Evolutionary conservation across 345 rosid genomes (phyloP).

Genomic region (Aquilaria yunnanensis): DNA sequence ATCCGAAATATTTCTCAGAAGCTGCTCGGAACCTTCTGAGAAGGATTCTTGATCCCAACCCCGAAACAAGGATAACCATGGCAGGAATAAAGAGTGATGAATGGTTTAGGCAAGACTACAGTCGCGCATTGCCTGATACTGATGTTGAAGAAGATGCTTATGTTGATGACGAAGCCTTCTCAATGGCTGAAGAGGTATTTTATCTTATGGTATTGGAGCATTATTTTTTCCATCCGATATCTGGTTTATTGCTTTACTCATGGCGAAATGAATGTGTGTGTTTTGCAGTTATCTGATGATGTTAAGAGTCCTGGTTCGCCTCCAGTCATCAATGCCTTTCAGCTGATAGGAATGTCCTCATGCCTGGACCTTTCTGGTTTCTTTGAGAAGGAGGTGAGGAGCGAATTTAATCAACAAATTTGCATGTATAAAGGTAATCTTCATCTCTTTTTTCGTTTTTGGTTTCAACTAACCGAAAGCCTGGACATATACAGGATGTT

Average conservation of each 20-base stretch:
- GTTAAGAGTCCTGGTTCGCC: constrained; percentile 48
- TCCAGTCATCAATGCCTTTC: constrained; percentile 65
- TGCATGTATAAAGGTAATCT: not conserved
- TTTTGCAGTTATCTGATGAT: constrained; percentile 39
- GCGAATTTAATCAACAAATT: not conserved
- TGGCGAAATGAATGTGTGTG: constrained; percentile 6
- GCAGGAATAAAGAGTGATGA: constrained; percentile 57
- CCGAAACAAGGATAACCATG: constrained; percentile 48
- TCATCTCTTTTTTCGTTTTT: not conserved
- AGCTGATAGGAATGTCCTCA: constrained; percentile 89
- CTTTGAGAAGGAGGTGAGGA: constrained; percentile 73
- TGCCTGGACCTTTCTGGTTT: constrained; percentile 82
- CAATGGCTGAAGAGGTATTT: constrained; percentile 45
- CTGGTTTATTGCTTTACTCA: constrained; percentile 5
- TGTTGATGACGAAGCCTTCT: constrained; percentile 39
- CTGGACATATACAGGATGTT: constrained; percentile 32
- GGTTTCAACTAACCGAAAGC: not conserved
- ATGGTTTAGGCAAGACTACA: constrained; percentile 65
- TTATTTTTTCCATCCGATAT: not conserved
- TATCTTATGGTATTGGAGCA: not conserved
- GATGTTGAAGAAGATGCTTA: constrained; percentile 56
- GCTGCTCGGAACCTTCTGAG: constrained; percentile 65
- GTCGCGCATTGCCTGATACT: constrained; percentile 41
- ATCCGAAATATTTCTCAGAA: constrained; percentile 64
- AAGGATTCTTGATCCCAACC: constrained; percentile 77